Evolutionary conservation across 2,329 filamentous ascomycete species (phyloP).

Genomic region (Scytalidium lignicola): DNA sequence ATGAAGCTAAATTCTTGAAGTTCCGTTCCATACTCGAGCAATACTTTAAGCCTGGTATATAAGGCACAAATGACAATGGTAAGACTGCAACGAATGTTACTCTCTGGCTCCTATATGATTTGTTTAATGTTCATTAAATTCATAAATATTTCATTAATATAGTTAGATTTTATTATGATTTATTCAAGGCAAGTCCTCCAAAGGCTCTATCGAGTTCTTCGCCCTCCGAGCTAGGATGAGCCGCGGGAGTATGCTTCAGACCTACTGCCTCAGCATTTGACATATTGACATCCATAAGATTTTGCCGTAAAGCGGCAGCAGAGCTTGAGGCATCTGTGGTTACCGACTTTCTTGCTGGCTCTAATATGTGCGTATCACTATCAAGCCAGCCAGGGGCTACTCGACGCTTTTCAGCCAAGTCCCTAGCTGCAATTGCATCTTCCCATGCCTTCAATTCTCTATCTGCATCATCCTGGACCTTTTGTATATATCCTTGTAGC

Average conservation of each 20-base stretch:
- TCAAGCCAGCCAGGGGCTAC: conserved; percentile 79
- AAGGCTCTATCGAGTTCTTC: conserved; percentile 50
- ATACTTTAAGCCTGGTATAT: not conserved
- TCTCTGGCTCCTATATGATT: no score
- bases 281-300: conserved; percentile 27
- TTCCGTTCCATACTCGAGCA: conserved; percentile 2
- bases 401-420: conserved; percentile 73
- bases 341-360: conserved; percentile 52
- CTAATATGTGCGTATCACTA: conserved; percentile 62
- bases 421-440: conserved; percentile 56
- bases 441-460: conserved; percentile 66
- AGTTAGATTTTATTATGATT: conserved; percentile 5
- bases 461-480: conserved; percentile 63
- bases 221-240: conserved; percentile 39
- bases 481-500: conserved; percentile 69
- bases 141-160: not conserved
- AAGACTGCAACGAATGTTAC: no score
- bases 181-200: conserved; percentile 38
- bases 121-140: not conserved
- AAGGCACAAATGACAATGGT: not conserved
- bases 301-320: conserved; percentile 7
- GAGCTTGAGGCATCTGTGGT: conserved; percentile 3
- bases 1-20: not conserved
- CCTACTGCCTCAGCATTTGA: conserved; percentile 25
- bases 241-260: conserved; percentile 28